Evolutionary conservation across 305 asterid species (phyloP), one percentile per base, ranked within the genome.

Genomic region (Solanum hybrid): DNA sequence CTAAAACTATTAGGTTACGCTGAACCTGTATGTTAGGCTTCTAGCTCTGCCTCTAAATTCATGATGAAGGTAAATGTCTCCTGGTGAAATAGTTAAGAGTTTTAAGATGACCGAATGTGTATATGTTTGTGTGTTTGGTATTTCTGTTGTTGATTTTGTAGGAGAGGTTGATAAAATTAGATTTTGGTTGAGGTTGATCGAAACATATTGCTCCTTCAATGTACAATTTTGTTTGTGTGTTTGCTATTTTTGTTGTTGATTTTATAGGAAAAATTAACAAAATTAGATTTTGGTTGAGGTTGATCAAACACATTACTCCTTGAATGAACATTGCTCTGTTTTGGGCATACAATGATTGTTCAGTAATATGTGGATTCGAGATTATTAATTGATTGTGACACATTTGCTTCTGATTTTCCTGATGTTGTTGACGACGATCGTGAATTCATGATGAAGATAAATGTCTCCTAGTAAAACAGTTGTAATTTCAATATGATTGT

Each of bases 301-400:
- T 72, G 78, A 72, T 72, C 35, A 27, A 72, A 27, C 20, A 12
- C 9, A 27, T 71, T 71, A 13, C 77, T 26, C 71, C 71, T 60
- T 69, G 31, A 66, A 66, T 66, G 73, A 66, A 9, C 31, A 6
- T 72, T 64, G 72, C 0, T 0, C 0, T 64, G 27, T 64, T 20
- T 64, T 64, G 72, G 72, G 72, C 72, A 22, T 64, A 64, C 6
- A 64, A 64, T 64, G 72, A 3, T 64, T 64, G 0, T 1, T 22
- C 0, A 22, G 72, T 3, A 64, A 64, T 22, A 64, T 2, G 72
- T 9, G 13, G 3, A 60, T 60, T 64, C 13, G 27, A 64, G 6
- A 64, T 64, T 64, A 22, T 64, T 64, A 64, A 64, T 64, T 64
- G 27, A 64, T 64, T 3, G 72, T 64, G 72, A 22, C 72, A 60